Evolutionary conservation across 805 yeast species (phyloP), one percentile per base, ranked within the genome.

Genomic region (Saturnispora besseyi): DNA sequence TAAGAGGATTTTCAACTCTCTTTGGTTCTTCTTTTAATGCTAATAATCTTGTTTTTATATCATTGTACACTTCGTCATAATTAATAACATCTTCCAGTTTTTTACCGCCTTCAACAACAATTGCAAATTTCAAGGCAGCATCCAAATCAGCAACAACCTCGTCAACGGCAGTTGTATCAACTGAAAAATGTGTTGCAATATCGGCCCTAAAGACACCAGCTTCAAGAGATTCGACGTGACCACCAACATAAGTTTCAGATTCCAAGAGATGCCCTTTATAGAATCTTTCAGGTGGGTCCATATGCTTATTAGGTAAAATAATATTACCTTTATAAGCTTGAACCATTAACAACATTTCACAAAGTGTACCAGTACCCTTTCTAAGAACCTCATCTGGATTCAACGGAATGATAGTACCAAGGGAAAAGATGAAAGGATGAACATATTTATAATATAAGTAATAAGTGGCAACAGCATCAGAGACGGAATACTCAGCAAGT

Each of bases 381-480:
- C 99, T 73, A 50, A 93, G 71, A 22, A 87, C 91, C 65, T 95
- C 99, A 67, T 93, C 99, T 0, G 99, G 99, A 59, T 90, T 88
- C 58, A 93, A 71, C 0, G 99, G 99, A 67, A 93, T 80, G 63
- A 93, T 95, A 11, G 95, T 89, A 66, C 98, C 90, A 51, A 93
- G 78, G 2, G 99, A 93, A 62, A 93, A 89, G 57, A 93, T 84
- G 69, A 93, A 93, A 1, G 98, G 98, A 66, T 90, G 98, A 47
- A 93, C 96, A 62, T 93, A 95, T 67, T 93, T 93, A 80, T 85
- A 90, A 70, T 90, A 93, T 43, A 93, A 72, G 66, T 93, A 93
- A 63, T 90, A 93, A 0, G 99, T 93, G 4, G 99, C 99, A 37
- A 95, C 99, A 11, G 99, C 99, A 74, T 93, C 99, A 51, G 99